Percentiles rank a stretch among this genome's conserved stretches.
phyloP scores from a whole-genome alignment of 2,329 filamentous ascomycete genomes.

The Dothistroma pini region DNA sequence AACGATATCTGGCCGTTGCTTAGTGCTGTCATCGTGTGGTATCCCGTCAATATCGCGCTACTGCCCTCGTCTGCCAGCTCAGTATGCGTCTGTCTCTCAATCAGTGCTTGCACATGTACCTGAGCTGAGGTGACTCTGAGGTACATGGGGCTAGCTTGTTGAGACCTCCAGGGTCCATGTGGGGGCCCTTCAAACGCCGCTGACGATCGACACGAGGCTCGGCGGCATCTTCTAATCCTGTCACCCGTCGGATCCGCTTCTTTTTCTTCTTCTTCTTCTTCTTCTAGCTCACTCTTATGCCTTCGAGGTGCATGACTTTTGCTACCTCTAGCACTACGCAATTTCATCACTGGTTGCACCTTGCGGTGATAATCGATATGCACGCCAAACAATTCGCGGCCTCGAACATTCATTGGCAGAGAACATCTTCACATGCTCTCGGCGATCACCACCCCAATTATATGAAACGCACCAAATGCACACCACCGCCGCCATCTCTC shows the following conservation, averaged over 20 bases:
- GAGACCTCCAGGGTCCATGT: background rate
- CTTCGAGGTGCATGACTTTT: background rate
- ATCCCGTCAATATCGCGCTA: too few relatives aligned
- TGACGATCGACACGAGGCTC: constrained; percentile 1
- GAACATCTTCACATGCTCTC: background rate
- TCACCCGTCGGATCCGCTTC: too few relatives aligned
- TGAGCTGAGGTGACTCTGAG: background rate
- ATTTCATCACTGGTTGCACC: background rate
- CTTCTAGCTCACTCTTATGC: background rate
- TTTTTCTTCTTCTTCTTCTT: too few relatives aligned
- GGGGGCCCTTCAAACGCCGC: background rate
- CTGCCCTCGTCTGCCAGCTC: too few relatives aligned
- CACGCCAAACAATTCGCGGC: background rate
- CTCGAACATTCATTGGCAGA: background rate
- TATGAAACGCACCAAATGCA: background rate
- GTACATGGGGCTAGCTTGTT: background rate
- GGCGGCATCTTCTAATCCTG: background rate
- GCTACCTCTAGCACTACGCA: background rate
- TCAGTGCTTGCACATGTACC: background rate
- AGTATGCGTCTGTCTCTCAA: background rate
- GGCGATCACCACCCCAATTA: background rate
- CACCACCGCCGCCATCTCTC: too few relatives aligned
- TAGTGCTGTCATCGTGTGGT: background rate
- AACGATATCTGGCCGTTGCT: background rate
- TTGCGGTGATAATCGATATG: background rate